Percentiles rank a stretch among this genome's conserved stretches.
Conservation (phyloP, 345 rosid species). For the Heritiera littoralis region DNA sequence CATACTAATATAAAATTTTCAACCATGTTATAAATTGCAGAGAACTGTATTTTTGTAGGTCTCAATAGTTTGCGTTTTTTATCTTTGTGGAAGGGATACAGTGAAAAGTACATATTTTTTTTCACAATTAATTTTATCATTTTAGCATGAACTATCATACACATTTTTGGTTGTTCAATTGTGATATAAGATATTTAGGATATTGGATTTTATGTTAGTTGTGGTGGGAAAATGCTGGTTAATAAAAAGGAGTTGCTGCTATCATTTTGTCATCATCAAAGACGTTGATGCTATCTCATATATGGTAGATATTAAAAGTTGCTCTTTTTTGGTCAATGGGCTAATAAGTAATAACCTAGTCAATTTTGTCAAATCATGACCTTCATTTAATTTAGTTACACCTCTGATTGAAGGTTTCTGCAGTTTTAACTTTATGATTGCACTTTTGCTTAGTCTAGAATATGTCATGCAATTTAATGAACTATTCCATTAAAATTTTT, state of each 20-base stretch:
- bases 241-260: conserved; percentile 6
- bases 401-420: not conserved
- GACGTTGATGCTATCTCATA: not conserved
- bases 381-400: not conserved
- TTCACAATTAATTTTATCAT: not conserved
- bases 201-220: not conserved
- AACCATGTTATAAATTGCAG: not conserved
- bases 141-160: not conserved
- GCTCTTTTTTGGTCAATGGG: not conserved
- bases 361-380: not conserved
- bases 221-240: not conserved
- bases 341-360: not conserved
- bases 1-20: not conserved
- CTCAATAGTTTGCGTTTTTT: not conserved
- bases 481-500: not conserved
- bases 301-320: not conserved
- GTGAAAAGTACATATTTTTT: not conserved
- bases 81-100: not conserved
- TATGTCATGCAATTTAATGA: not conserved
- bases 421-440: not conserved
- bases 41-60: not conserved
- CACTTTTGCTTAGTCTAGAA: not conserved
- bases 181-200: not conserved
- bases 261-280: not conserved
- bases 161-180: not conserved